Percentiles rank a stretch among this genome's conserved stretches.
Conservation (phyloP, 371 early-diverging fungal genomes). For the Circinella minor region DNA sequence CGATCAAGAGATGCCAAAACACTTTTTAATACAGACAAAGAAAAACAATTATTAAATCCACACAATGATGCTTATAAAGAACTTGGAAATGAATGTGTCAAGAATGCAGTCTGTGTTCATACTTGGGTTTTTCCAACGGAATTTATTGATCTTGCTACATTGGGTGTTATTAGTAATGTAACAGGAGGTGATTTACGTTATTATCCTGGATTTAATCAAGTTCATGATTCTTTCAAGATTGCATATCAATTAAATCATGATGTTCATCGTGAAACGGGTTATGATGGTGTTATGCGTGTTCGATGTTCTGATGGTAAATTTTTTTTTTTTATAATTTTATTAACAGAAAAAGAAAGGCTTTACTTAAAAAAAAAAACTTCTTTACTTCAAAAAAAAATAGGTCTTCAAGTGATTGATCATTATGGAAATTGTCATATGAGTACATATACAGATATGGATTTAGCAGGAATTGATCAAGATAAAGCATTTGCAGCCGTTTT, state of each 20-base stretch:
- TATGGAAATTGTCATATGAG: slow-evolving; percentile 95
- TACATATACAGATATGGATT: slow-evolving; percentile 91
- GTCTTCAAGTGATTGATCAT: slow-evolving; percentile 87
- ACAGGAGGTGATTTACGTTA: slow-evolving; percentile 88
- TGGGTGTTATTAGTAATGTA: slow-evolving; percentile 72
- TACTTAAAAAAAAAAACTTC: too few species aligned
- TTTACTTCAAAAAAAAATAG: slow-evolving; percentile 31
- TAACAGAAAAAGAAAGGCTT: too few species aligned
- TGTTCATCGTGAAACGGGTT: slow-evolving; percentile 82
- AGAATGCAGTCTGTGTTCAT: slow-evolving; percentile 86
- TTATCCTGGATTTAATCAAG: slow-evolving; percentile 79
- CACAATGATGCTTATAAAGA: slow-evolving; percentile 88
- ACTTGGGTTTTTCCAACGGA: slow-evolving; percentile 87
- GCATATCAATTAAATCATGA: slow-evolving; percentile 76
- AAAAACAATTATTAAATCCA: slow-evolving; percentile 80
- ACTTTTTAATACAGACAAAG: slow-evolving; percentile 91
- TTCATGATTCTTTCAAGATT: slow-evolving; percentile 72
- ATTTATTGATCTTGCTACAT: slow-evolving; percentile 89
- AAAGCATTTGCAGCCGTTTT: slow-evolving; percentile 86
- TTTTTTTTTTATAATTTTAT: too few species aligned
- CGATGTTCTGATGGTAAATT: slow-evolving; percentile 83
- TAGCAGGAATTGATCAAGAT: slow-evolving; percentile 90
- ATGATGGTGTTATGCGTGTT: slow-evolving; percentile 88
- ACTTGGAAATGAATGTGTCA: slow-evolving; percentile 81
- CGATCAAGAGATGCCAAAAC: slow-evolving; percentile 87